Base-by-base conservation (phyloP, 2,329 filamentous ascomycete species). In the Hymenoscyphus salicellus region DNA sequence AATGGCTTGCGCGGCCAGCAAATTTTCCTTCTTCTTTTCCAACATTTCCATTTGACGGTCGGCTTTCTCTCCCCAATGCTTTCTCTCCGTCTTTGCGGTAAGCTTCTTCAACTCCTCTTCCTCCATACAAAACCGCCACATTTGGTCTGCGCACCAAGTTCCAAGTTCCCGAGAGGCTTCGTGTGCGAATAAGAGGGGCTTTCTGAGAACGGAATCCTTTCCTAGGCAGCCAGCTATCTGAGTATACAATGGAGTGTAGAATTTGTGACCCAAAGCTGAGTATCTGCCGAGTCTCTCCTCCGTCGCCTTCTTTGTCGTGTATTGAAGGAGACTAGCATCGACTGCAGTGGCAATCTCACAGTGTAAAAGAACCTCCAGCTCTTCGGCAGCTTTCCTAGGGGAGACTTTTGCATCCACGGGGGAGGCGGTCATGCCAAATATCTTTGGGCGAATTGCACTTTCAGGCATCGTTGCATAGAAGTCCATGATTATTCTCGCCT, bases 401-500 rank as follows among this genome's bases (percentile, higher is more conserved):
- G 97, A 88, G 0, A 85, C 84, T 72, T 91, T 90, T 0, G 91
- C 87, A 78, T 98, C 93, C 2, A 97, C 89, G 0, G 95, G 95
- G 0, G 95, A 98, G 7, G 95, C 95, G 1, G 95, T 99, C 94
- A 98, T 97, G 30, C 94, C 94, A 69, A 99, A 90, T 23, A 99
- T 88, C 43, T 88, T 89, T 3, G 95, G 95, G 4, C 87, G 83
- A 58, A 78, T 79, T 0, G 74, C 71, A 0, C 75, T 68, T 0
- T 81, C 78, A 1, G 75, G 70, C 33, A 82, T 79, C 7, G 66
- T 58, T 2, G 82, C 72, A 73, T 97, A 98, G 70, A 91, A 93
- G 65, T 96, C 90, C 71, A 91, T 93, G 78, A 99, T 91, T 65
- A 99, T 95, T 32, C 86, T 84, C 23, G 94, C 92, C 46, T 52